phyloP scores from a whole-genome alignment of 2,329 filamentous ascomycete species.

The Diplodia intermedia region DNA sequence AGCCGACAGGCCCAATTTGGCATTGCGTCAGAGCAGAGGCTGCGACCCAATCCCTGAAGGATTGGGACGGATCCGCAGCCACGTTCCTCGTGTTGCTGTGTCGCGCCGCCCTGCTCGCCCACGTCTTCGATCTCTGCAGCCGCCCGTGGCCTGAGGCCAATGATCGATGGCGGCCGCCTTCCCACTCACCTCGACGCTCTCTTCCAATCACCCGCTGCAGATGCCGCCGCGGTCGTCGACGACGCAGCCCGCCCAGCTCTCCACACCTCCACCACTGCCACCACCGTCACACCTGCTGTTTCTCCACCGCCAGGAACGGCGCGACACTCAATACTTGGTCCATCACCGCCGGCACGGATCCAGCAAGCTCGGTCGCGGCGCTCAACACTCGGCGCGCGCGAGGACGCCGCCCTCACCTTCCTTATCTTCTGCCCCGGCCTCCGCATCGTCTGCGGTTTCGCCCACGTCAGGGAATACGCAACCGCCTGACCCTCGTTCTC shows the following conservation, averaged over 20 bases:
- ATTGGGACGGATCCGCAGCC: slow-evolving; percentile 7
- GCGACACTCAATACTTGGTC: slow-evolving; percentile 3
- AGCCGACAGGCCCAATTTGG: slow-evolving; percentile 3
- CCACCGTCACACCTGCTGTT: not conserved
- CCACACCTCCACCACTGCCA: slow-evolving; percentile 1
- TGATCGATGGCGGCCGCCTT: slow-evolving; percentile 8
- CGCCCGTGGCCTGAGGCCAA: slow-evolving; percentile 9
- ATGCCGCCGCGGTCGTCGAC: not conserved
- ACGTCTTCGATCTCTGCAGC: not conserved
- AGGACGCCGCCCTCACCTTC: not conserved
- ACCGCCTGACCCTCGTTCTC: slow-evolving; percentile 1
- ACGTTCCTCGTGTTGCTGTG: slow-evolving; percentile 14
- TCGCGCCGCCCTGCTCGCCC: not conserved
- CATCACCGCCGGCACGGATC: not conserved
- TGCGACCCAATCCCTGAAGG: slow-evolving; percentile 8
- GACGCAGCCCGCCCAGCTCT: not conserved
- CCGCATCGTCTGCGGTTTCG: not conserved
- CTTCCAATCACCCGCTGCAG: slow-evolving; percentile 1
- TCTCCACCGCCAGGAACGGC: not conserved
- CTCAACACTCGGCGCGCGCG: not conserved
- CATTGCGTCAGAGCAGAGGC: slow-evolving; percentile 19
- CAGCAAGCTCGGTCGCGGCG: not conserved
- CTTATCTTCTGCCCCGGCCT: slow-evolving; percentile 8
- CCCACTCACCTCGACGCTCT: slow-evolving; percentile 2
- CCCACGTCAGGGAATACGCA: not conserved